These are phyloP conservation scores for Adenanthera pavonina DNA, from an alignment of 306 rosid genomes.

Conservation along the genomic window DNA sequence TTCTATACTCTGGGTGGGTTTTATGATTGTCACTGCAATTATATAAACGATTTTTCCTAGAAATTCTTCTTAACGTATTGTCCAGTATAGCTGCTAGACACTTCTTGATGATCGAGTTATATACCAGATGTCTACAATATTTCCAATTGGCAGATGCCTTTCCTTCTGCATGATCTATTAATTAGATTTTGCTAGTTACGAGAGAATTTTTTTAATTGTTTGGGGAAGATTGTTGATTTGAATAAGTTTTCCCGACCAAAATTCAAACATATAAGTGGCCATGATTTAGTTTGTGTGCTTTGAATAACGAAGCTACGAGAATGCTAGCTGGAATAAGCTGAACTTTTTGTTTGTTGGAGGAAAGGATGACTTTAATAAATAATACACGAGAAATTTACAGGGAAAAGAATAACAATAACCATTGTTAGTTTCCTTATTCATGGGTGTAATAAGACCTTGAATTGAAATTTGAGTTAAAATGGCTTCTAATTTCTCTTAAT, in stretches of 20 bases:
- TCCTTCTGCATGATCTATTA: background rate
- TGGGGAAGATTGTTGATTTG: background rate
- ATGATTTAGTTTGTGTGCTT: background rate
- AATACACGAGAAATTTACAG: background rate
- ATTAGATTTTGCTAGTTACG: background rate
- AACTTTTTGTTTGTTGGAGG: background rate
- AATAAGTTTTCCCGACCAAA: background rate
- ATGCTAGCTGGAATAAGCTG: background rate
- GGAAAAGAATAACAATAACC: background rate
- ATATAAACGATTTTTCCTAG: background rate
- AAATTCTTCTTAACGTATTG: background rate
- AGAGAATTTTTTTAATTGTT: background rate
- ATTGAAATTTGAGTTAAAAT: background rate
- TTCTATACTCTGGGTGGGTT: background rate
- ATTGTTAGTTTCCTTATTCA: background rate
- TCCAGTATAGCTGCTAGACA: background rate
- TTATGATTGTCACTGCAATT: background rate
- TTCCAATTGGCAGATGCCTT: background rate
- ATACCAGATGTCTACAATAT: background rate
- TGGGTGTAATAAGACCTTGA: background rate
- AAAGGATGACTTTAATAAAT: constrained; percentile 2
- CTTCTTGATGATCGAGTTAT: background rate
- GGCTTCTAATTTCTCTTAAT: background rate
- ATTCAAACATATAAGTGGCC: background rate
- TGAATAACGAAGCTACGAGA: background rate